Conservation (phyloP, 352 stramenopile genomes). For the Thalassiosira exigua region DNA sequence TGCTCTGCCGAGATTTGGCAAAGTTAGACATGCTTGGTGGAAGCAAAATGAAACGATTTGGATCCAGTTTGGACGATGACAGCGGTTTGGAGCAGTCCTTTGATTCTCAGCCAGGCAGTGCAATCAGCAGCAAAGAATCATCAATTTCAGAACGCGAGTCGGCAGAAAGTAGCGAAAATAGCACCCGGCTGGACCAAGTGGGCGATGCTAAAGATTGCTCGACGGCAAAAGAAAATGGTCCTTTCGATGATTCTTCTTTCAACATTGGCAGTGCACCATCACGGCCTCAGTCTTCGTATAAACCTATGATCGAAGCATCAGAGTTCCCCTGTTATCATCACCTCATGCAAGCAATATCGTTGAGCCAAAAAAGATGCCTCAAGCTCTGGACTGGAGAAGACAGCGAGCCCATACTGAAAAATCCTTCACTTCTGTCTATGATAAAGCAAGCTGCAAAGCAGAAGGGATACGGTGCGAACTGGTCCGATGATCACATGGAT, state of each 20-base stretch:
- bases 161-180: constrained; percentile 17
- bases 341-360: constrained; percentile 73
- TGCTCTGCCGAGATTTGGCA: constrained; percentile 78
- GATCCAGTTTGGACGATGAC: constrained; percentile 29
- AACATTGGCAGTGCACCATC: not conserved
- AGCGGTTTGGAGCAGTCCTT: constrained; percentile 28
- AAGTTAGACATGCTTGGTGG: constrained; percentile 39
- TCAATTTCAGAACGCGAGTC: constrained; percentile 24
- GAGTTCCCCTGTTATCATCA: constrained; percentile 48
- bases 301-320: constrained; percentile 33
- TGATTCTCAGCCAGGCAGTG: constrained; percentile 11
- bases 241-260: constrained; percentile 16
- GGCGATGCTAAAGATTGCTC: not conserved
- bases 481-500: constrained; percentile 59
- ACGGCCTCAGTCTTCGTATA: no score
- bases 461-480: constrained; percentile 52
- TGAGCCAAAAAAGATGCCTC: constrained; percentile 74
- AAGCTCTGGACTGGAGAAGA: constrained; percentile 62
- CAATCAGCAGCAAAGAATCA: constrained; percentile 17
- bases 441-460: constrained; percentile 56
- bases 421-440: constrained; percentile 56
- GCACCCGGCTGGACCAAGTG: not conserved
- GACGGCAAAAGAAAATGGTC: no score
- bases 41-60: constrained; percentile 8
- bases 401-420: constrained; percentile 59